Evolutionary conservation across 208 protist species (phyloP).

Genomic region (Porcisia deanei): DNA sequence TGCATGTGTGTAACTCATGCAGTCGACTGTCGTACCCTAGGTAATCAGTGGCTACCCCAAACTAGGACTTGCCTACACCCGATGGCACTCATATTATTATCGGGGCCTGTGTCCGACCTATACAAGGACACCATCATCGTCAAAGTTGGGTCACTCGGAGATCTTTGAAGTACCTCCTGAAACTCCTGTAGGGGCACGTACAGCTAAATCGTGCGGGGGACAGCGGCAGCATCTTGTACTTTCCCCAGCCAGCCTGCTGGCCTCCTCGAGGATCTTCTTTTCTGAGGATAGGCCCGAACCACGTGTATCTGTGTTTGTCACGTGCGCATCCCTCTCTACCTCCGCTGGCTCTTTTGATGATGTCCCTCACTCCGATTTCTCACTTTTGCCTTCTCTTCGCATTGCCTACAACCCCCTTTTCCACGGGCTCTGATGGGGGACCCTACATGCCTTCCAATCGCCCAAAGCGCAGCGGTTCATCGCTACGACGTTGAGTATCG

Average conservation of each 20-base stretch:
- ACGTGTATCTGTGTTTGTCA: not conserved
- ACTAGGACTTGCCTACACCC: not conserved
- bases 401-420: not conserved
- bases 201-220: not conserved
- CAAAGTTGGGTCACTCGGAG: too few relatives aligned
- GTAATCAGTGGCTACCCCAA: too few relatives aligned
- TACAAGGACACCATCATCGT: too few relatives aligned
- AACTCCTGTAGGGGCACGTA: not conserved
- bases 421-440: too few relatives aligned
- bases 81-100: too few relatives aligned
- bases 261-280: not conserved
- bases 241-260: not conserved
- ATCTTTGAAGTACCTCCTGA: too few relatives aligned
- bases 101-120: too few relatives aligned
- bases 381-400: not conserved
- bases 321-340: not conserved
- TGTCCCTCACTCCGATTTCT: not conserved
- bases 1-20: not conserved
- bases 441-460: not conserved
- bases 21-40: not conserved
- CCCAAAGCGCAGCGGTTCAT: not conserved
- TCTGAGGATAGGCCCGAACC: not conserved
- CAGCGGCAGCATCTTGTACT: not conserved
- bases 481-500: not conserved
- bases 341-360: not conserved